These are phyloP conservation scores for Phyllosticta paracitricarpa DNA, from an alignment of 2,329 filamentous ascomycete species.

Conservation along the genomic window DNA sequence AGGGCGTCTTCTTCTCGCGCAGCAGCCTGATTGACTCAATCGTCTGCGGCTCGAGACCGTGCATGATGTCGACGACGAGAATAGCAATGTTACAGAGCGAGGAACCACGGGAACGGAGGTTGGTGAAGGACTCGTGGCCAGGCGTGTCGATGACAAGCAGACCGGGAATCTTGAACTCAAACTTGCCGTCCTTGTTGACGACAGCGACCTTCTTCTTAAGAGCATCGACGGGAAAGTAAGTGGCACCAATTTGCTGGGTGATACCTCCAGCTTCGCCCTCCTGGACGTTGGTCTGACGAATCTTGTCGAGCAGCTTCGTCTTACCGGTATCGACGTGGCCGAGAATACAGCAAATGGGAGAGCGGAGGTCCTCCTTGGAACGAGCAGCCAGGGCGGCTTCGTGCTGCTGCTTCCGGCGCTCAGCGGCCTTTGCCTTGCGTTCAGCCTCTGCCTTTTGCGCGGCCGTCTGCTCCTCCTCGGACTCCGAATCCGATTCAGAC, in stretches of 20 bases:
- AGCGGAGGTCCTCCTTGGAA: constrained; percentile 89
- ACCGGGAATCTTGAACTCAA: constrained; percentile 97
- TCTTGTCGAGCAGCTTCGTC: constrained; percentile 98
- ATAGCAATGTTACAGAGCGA: constrained; percentile 99
- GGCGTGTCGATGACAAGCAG: constrained; percentile 95
- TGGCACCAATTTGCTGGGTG: constrained; percentile 98
- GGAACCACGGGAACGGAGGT: constrained; percentile 89
- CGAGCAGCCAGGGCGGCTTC: constrained; percentile 84
- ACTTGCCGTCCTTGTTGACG: constrained; percentile 79
- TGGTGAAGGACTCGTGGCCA: constrained; percentile 99
- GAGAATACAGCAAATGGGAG: constrained; percentile 98
- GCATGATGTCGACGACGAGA: constrained; percentile 98
- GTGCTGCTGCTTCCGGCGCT: constrained; percentile 78
- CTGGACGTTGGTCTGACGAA: constrained; percentile 96
- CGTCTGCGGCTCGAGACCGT: constrained; percentile 94
- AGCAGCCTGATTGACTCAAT: constrained; percentile 94
- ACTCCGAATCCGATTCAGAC: constrained; percentile 48
- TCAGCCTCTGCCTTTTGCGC: constrained; percentile 60
- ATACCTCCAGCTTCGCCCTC: constrained; percentile 99
- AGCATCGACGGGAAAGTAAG: constrained; percentile 94
- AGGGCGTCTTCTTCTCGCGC: constrained; percentile 87
- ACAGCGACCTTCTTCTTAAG: constrained; percentile 87
- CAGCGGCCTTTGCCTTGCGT: constrained; percentile 79
- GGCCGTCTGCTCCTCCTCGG: constrained; percentile 68
- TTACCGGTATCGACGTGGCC: constrained; percentile 99